Evolutionary conservation across 2,329 filamentous ascomycete genomes (phyloP).

Genomic region (Colletotrichum truncatum): DNA sequence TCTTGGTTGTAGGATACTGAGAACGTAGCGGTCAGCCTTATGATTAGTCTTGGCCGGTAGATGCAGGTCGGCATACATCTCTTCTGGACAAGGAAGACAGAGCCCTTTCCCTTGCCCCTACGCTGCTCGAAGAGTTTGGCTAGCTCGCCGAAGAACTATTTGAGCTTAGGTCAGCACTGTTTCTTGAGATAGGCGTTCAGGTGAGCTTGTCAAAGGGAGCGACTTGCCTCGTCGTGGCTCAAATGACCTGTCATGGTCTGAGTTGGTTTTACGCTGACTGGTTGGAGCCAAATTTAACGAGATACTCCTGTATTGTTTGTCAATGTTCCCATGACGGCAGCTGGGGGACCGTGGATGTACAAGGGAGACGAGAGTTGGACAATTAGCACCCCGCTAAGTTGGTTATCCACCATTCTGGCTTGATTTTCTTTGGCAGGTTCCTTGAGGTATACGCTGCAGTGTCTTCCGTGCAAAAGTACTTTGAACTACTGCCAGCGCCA

Average conservation of each 20-base stretch:
- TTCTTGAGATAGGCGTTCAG: no score
- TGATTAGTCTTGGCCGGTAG: background rate
- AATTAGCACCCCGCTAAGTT: no score
- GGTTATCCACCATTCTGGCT: no score
- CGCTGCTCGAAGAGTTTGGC: slow-evolving; percentile 72
- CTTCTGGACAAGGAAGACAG: slow-evolving; percentile 81
- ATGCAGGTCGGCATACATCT: slow-evolving; percentile 61
- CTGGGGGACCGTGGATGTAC: no score
- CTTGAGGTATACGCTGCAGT: no score
- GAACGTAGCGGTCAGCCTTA: background rate
- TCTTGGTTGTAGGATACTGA: slow-evolving; percentile 56
- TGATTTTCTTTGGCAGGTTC: no score
- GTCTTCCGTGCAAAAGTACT: no score
- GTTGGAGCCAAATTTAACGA: background rate
- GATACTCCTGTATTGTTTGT: background rate
- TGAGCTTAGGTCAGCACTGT: no score
- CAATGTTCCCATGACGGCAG: background rate
- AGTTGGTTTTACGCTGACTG: background rate
- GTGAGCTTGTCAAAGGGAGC: no score
- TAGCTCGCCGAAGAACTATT: slow-evolving; percentile 81
- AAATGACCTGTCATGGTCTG: slow-evolving; percentile 54
- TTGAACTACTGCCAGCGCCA: no score
- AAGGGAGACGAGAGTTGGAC: no score
- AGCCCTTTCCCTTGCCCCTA: slow-evolving; percentile 76
- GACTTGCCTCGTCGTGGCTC: slow-evolving; percentile 67